Evolutionary conservation across 2,329 filamentous ascomycete genomes (phyloP), one percentile per base, ranked within the genome.

Genomic region (Colletotrichum simmondsii): DNA sequence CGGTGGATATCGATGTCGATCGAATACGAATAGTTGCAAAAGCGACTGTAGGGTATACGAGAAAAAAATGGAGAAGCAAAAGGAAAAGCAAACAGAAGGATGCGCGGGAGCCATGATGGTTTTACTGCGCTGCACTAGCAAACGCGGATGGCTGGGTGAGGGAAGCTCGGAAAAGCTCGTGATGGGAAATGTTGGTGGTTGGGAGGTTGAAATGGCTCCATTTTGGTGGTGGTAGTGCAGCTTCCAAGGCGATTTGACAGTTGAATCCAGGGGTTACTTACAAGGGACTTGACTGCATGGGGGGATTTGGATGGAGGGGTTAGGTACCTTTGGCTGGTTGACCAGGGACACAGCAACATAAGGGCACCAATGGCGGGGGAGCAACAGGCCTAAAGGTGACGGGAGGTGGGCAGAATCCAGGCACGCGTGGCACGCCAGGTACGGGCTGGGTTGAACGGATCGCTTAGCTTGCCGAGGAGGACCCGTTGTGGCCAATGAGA

Each of bases 111-210:
- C 61, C 72, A 73, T 71, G 49, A 16, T 69, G 68, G 63, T 75
- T 73, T 71, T 73, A 73, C 72, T 74, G 42, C 62, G 65, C 10
- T 52, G 57, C 61, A 71, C 65, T 73, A 68, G 53, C 70, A 53
- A 71, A 67, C 58, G 65, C 58, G 19, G 69, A 75, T 75, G 74
- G 74, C 74, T 75, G 74, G 42, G 72, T 53, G 49, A 26, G 37
- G 26, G 32, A 54, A 53, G 62, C 37, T 26, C 28, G 22, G 42
- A 53, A 30, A 37, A 72, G 57, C 28, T 74, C 61, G 63, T 60
- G 71, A 71, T 68, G 72, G 52, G 24, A 71, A 75, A 74, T 56
- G 60, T 35, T 75, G 75, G 73, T 75, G 75, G 75, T 75, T 75
- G 75, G 75, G 75, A 68, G 5, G 19, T 49, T n/a, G 19, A 49